Conservation (phyloP, 257 asterid genomes). For the Solanum chaucha region DNA sequence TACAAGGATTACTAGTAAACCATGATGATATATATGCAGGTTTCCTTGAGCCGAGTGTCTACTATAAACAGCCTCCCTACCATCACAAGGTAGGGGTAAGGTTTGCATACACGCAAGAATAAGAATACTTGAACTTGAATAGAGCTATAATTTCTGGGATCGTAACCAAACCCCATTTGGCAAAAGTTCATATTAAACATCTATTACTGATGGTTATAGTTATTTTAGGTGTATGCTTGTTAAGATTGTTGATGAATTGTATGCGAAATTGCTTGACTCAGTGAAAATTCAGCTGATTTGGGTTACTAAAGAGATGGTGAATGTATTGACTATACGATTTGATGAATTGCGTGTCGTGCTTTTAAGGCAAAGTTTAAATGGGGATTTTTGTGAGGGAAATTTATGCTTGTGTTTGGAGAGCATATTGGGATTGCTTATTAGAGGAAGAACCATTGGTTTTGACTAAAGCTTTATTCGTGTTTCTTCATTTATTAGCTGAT, state of each 20-base stretch:
- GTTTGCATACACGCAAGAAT: neutral
- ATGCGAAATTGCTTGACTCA: constrained; percentile 32
- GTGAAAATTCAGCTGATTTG: constrained; percentile 44
- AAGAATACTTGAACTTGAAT: constrained; percentile 46
- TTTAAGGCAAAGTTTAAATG: constrained; percentile 58
- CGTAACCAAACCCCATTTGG: constrained; percentile 32
- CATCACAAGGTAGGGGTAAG: neutral
- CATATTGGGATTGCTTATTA: constrained; percentile 40
- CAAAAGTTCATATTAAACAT: constrained; percentile 50
- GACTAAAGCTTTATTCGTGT: constrained; percentile 1
- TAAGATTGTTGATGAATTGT: constrained; percentile 42
- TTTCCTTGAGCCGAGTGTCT: neutral
- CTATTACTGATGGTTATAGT: constrained; percentile 53
- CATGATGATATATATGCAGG: neutral
- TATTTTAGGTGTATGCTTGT: constrained; percentile 41
- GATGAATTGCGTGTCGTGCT: constrained; percentile 52
- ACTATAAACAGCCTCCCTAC: neutral
- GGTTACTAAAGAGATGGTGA: constrained; percentile 41
- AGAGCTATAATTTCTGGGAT: constrained; percentile 47
- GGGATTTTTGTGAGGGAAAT: constrained; percentile 51
- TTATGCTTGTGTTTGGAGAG: constrained; percentile 58
- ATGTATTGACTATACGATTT: constrained; percentile 45
- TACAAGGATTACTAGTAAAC: neutral
- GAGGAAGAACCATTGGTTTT: constrained; percentile 48
- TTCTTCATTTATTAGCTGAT: neutral